phyloP scores from a whole-genome alignment of 306 rosid genomes.

The Corylus heterophylla region DNA sequence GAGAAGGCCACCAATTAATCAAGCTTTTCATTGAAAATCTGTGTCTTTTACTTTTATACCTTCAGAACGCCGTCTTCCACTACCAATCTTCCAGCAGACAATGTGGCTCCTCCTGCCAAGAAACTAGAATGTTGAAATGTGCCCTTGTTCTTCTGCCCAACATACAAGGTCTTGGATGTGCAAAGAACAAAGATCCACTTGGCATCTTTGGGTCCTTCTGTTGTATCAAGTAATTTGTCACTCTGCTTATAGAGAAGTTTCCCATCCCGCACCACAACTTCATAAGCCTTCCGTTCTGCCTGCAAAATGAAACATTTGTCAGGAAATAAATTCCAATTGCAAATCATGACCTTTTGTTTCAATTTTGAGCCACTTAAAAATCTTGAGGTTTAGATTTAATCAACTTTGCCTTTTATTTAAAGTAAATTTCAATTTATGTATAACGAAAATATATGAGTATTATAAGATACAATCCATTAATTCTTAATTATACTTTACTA shows the following conservation, averaged over 20 bases:
- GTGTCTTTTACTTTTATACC: constrained; percentile 39
- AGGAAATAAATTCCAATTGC: background rate
- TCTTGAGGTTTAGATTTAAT: background rate
- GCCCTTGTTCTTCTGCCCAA: constrained; percentile 76
- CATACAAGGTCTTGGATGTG: constrained; percentile 69
- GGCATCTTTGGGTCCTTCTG: constrained; percentile 39
- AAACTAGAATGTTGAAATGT: constrained; percentile 96
- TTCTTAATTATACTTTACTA: no score
- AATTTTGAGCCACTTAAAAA: background rate
- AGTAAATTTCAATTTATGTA: no score
- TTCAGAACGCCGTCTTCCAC: constrained; percentile 66
- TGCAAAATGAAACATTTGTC: constrained; percentile 31
- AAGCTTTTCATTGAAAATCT: background rate
- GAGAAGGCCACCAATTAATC: constrained; percentile 4
- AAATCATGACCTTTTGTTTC: background rate
- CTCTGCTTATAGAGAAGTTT: constrained; percentile 49
- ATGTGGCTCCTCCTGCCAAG: constrained; percentile 90
- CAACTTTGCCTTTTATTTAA: background rate
- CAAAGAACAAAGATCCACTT: constrained; percentile 90
- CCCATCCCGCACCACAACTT: constrained; percentile 55
- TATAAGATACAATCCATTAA: background rate
- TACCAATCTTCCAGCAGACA: constrained; percentile 82
- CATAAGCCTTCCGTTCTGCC: constrained; percentile 66
- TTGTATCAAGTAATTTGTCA: constrained; percentile 53
- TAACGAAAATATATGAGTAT: no score